phyloP scores from a whole-genome alignment of 495 filamentous ascomycete genomes.

The Xylaria grammica region DNA sequence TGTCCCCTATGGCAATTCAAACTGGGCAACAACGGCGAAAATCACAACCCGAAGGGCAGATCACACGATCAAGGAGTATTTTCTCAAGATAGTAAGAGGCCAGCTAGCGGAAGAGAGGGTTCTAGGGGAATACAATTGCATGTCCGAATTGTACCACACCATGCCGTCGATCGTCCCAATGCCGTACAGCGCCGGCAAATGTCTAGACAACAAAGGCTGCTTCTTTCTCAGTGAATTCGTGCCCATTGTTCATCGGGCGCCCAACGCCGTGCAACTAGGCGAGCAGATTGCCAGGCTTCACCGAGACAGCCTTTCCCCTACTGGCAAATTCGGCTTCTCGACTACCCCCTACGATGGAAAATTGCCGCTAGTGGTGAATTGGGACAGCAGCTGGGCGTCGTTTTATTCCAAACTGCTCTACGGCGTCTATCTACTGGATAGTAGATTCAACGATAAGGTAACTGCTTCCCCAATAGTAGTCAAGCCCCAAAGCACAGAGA shows the following conservation, averaged over 20 bases:
- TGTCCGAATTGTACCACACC: background rate
- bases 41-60: too few relatives aligned
- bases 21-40: too few relatives aligned
- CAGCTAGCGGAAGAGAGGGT: background rate
- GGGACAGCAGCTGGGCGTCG: conserved; percentile 32
- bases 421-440: conserved; percentile 6
- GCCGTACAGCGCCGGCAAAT: background rate
- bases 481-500: too few relatives aligned
- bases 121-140: background rate
- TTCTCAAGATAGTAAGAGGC: conserved; percentile 1
- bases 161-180: conserved; percentile 3
- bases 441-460: too few relatives aligned
- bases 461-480: too few relatives aligned
- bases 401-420: conserved; percentile 32
- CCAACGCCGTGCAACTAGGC: conserved; percentile 16
- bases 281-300: conserved; percentile 20
- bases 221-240: conserved; percentile 8
- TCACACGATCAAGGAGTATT: too few relatives aligned
- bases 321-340: conserved; percentile 28
- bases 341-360: conserved; percentile 27
- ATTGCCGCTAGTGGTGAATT: conserved; percentile 19
- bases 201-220: background rate
- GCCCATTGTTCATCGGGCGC: background rate
- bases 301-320: conserved; percentile 21
- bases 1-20: too few relatives aligned